These are phyloP conservation scores for Tolypocladium endophyticum DNA, from an alignment of 2,329 filamentous ascomycete species.

Conservation along the genomic window DNA sequence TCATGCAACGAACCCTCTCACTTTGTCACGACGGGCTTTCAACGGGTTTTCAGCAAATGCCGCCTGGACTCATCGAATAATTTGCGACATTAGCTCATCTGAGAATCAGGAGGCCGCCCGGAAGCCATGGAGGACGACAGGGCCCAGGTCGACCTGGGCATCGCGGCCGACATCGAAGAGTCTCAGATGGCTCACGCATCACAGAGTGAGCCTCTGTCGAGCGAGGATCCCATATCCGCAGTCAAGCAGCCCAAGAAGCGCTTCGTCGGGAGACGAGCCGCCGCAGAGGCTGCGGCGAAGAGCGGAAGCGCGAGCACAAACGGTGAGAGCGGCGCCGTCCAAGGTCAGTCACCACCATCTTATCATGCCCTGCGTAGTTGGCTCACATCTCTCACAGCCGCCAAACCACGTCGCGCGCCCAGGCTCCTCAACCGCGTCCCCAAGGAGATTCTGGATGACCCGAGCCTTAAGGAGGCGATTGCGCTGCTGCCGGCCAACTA, in stretches of 20 bases:
- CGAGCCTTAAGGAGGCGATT: constrained; percentile 79
- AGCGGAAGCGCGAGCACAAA: constrained; percentile 16
- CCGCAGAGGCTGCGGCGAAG: constrained; percentile 48
- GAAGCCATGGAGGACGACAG: constrained; percentile 64
- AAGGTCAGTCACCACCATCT: constrained; percentile 36
- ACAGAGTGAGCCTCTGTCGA: not conserved
- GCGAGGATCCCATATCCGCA: constrained; percentile 7
- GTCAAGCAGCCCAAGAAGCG: constrained; percentile 75
- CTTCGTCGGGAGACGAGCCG: constrained; percentile 76
- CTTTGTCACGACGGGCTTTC: not conserved
- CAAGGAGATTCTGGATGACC: constrained; percentile 72
- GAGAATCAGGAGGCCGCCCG: not conserved
- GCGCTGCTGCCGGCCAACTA: constrained; percentile 87
- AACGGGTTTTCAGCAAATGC: not conserved
- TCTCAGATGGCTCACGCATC: constrained; percentile 23
- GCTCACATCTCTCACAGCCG: constrained; percentile 35
- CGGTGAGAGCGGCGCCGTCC: constrained; percentile 21
- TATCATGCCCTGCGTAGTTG: not conserved
- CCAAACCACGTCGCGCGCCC: constrained; percentile 60
- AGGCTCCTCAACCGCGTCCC: constrained; percentile 88
- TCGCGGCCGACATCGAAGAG: constrained; percentile 55
- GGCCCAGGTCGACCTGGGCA: constrained; percentile 57
- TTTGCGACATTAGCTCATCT: too few species aligned
- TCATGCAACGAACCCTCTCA: not conserved
- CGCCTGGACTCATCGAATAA: too few species aligned